A percentile compares a stretch with the other conserved stretches of the same genome.
These are phyloP conservation scores for Salix koriyanagi DNA, from an alignment of 345 rosid genomes.

Conservation along the genomic window DNA sequence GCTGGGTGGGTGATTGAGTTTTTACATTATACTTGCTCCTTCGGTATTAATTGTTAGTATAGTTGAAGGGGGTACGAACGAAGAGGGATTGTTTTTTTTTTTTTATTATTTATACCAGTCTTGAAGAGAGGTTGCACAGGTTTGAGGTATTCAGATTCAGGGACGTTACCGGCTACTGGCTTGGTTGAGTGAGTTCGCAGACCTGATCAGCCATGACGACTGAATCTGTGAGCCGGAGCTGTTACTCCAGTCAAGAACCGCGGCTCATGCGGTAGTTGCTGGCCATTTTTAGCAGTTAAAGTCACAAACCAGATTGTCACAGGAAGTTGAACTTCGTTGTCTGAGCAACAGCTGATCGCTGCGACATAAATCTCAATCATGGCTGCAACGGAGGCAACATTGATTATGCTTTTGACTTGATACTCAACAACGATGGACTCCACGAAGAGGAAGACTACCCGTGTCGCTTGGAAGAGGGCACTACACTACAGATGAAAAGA, in stretches of 20 bases:
- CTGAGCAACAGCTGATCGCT: conserved; percentile 58
- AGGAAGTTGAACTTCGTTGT: conserved; percentile 49
- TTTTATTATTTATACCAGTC: too few relatives aligned
- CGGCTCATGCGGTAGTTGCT: conserved; percentile 41
- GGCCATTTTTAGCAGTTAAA: conserved; percentile 66
- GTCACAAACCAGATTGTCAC: conserved; percentile 59
- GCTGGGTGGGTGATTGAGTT: too few relatives aligned
- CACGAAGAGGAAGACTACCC: conserved; percentile 61
- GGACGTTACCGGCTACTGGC: too few relatives aligned
- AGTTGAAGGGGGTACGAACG: too few relatives aligned
- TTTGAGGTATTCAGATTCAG: too few relatives aligned
- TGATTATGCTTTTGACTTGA: conserved; percentile 53
- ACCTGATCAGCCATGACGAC: too few relatives aligned
- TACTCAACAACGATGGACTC: conserved; percentile 38
- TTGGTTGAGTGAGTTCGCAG: too few relatives aligned
- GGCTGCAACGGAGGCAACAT: conserved; percentile 63
- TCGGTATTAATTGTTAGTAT: too few relatives aligned
- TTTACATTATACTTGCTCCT: too few relatives aligned
- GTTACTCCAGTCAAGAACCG: conserved; percentile 36
- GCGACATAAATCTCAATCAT: conserved; percentile 40
- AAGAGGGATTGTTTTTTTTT: too few relatives aligned
- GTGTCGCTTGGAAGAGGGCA: conserved; percentile 58
- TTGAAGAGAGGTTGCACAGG: too few relatives aligned
- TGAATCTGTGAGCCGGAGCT: too few relatives aligned
- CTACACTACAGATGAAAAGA: conserved; percentile 41